Evolutionary conservation across 768 basidiomycete genomes (phyloP).

Genomic region (Suillus occidentalis): DNA sequence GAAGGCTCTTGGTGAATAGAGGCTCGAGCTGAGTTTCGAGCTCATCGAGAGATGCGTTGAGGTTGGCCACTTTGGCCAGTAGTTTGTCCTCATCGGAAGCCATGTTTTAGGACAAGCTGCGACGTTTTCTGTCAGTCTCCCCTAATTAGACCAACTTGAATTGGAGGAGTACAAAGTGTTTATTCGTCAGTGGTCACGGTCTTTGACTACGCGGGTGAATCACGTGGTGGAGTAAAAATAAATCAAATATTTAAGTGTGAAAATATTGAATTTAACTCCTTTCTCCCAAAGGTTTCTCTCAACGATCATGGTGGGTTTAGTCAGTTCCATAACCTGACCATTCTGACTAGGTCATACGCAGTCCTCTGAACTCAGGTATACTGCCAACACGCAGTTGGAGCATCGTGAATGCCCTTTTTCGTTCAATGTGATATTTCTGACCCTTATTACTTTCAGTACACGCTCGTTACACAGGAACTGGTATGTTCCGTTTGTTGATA

Average conservation of each 20-base stretch:
- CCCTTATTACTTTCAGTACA: conserved; percentile 59
- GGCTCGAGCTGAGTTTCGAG: conserved; percentile 69
- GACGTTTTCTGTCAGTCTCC: background rate
- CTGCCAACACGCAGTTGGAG: conserved; percentile 93
- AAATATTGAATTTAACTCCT: background rate
- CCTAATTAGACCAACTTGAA: background rate
- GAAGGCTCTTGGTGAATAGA: conserved; percentile 64
- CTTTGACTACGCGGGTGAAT: background rate
- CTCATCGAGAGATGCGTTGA: conserved; percentile 61
- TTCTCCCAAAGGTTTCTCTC: background rate
- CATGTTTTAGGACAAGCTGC: conserved; percentile 27
- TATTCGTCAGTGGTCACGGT: background rate
- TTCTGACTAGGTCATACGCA: conserved; percentile 26
- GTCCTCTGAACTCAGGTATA: conserved; percentile 93
- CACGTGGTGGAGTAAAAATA: background rate
- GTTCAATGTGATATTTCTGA: conserved; percentile 12
- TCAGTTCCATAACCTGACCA: background rate
- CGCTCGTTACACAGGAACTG: conserved; percentile 94
- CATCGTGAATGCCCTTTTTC: conserved; percentile 64
- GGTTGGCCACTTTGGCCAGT: conserved; percentile 42
- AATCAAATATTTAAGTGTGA: background rate
- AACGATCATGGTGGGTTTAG: conserved; percentile 26
- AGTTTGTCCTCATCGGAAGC: conserved; percentile 36
- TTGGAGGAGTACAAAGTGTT: background rate
- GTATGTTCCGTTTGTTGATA: conserved; percentile 44